phyloP scores from a whole-genome alignment of 257 asterid genomes.

The Solanum ossicruentum region DNA sequence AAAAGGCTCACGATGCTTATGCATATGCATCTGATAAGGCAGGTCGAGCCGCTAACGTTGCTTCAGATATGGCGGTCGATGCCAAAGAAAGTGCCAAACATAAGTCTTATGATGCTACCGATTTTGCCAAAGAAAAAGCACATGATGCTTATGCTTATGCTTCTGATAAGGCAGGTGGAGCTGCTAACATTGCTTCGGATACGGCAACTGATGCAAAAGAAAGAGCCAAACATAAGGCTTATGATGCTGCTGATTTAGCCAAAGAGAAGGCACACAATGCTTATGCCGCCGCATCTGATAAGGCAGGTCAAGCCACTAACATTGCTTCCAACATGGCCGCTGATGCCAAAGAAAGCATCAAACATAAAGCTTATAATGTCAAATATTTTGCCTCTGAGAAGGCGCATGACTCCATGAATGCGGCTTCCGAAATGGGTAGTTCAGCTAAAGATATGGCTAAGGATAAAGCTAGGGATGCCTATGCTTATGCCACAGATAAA shows the following conservation, averaged over 20 bases:
- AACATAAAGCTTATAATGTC: slow-evolving; percentile 3
- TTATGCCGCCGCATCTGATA: slow-evolving; percentile 1
- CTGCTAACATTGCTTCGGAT: slow-evolving; percentile 19
- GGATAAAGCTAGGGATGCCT: slow-evolving; percentile 4
- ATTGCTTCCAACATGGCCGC: neutral
- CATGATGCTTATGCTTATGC: slow-evolving; percentile 6
- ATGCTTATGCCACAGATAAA: neutral
- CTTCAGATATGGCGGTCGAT: neutral
- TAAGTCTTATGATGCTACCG: neutral
- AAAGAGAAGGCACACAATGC: slow-evolving; percentile 8
- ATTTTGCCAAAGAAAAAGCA: neutral
- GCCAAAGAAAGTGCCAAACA: slow-evolving; percentile 8
- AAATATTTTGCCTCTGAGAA: neutral
- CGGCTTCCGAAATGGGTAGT: neutral
- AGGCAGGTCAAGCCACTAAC: neutral
- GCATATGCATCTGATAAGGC: neutral
- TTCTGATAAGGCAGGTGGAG: slow-evolving; percentile 1
- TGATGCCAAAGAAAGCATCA: slow-evolving; percentile 3
- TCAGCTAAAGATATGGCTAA: slow-evolving; percentile 2
- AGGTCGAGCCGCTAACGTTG: neutral
- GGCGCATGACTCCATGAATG: neutral
- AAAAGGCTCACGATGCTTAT: slow-evolving; percentile 10
- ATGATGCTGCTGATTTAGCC: neutral
- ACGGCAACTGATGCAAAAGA: slow-evolving; percentile 12
- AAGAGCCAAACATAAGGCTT: neutral